phyloP scores from a whole-genome alignment of 108 stramenopile species.

The Aurantiochytrium sp. region DNA sequence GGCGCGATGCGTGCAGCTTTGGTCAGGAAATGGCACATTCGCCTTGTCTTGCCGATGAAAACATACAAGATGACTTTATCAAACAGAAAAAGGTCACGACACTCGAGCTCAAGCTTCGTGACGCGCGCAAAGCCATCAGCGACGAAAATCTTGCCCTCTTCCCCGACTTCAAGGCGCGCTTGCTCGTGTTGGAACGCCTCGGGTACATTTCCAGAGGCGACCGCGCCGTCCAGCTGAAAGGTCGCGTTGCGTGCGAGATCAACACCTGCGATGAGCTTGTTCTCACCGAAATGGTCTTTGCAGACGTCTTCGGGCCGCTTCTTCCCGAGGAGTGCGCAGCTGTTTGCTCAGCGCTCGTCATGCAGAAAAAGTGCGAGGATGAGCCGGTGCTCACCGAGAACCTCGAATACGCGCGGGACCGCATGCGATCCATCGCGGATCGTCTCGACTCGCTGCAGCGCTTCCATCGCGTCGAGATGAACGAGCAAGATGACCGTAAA shows the following conservation, averaged over 20 bases:
- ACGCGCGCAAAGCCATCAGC: slow-evolving; percentile 21
- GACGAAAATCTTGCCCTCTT: slow-evolving; percentile 65
- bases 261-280: slow-evolving; percentile 88
- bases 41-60: not conserved
- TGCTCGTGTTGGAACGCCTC: slow-evolving; percentile 70
- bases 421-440: slow-evolving; percentile 65
- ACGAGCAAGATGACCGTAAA: not conserved
- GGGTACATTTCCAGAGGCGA: slow-evolving; percentile 70
- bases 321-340: slow-evolving; percentile 90
- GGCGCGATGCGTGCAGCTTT: not conserved
- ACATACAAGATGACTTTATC: not conserved
- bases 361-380: slow-evolving; percentile 64
- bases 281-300: slow-evolving; percentile 92
- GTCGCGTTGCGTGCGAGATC: slow-evolving; percentile 86
- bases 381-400: slow-evolving; percentile 54
- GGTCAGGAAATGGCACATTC: not conserved
- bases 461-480: slow-evolving; percentile 64
- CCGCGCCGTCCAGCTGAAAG: slow-evolving; percentile 74
- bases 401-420: slow-evolving; percentile 57
- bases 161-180: slow-evolving; percentile 81
- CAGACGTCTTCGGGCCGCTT: slow-evolving; percentile 80
- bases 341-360: slow-evolving; percentile 77
- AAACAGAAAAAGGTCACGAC: not conserved
- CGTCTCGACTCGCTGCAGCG: slow-evolving; percentile 69
- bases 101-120: slow-evolving; percentile 24